Evolutionary conservation across 306 rosid species (phyloP).

Genomic region (Potentilla sterilis): DNA sequence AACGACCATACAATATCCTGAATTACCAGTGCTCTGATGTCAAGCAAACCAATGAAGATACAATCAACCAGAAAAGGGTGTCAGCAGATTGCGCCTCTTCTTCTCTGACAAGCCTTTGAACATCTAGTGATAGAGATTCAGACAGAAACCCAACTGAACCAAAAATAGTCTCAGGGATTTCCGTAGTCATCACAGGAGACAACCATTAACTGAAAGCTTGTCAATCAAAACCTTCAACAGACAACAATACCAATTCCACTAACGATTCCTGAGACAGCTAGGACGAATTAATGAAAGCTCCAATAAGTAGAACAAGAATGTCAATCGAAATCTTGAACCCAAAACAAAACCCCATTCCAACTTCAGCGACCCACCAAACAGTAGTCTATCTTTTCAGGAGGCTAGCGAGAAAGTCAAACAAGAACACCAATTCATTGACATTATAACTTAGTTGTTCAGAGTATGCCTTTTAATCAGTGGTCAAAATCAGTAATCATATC

Average conservation of each 20-base stretch:
- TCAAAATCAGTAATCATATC: background rate
- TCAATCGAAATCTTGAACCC: slow-evolving; percentile 22
- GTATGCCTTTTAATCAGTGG: background rate
- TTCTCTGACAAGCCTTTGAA: slow-evolving; percentile 23
- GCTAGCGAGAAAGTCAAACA: slow-evolving; percentile 10
- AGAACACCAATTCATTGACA: slow-evolving; percentile 5
- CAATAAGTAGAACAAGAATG: slow-evolving; percentile 30
- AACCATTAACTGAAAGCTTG: slow-evolving; percentile 30
- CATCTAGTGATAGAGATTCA: slow-evolving; percentile 15
- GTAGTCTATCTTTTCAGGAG: slow-evolving; percentile 22
- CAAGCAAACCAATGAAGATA: slow-evolving; percentile 30
- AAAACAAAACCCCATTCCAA: slow-evolving; percentile 26
- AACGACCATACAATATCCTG: slow-evolving; percentile 28
- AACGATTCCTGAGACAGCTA: background rate
- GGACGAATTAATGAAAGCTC: slow-evolving; percentile 17
- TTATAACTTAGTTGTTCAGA: background rate
- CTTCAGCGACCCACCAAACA: slow-evolving; percentile 33
- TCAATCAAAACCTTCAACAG: no score
- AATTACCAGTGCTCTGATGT: slow-evolving; percentile 25
- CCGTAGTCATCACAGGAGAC: slow-evolving; percentile 26
- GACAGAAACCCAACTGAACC: slow-evolving; percentile 30
- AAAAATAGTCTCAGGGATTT: slow-evolving; percentile 10
- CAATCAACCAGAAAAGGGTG: slow-evolving; percentile 25
- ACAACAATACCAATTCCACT: no score
- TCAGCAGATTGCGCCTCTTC: slow-evolving; percentile 17